Conservation (phyloP, 2,329 filamentous ascomycete species). For the Microdochium trichocladiopsis region DNA sequence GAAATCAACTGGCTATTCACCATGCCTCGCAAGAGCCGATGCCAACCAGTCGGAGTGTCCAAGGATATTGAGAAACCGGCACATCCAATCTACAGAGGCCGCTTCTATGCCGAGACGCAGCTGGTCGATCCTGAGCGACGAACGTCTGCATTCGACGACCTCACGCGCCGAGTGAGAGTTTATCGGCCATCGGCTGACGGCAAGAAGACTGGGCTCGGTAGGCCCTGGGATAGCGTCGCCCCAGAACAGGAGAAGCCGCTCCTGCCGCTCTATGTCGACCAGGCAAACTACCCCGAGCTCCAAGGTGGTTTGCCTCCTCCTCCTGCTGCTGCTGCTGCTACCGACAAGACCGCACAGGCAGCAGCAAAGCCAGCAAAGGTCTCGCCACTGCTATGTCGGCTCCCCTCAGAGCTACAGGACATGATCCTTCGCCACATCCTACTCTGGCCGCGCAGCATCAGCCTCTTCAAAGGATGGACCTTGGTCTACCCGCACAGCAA, state of each 20-base stretch:
- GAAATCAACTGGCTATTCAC: too few relatives aligned
- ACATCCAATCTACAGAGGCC: neutral
- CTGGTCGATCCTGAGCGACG: neutral
- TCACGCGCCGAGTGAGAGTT: neutral
- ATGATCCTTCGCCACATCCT: constrained; percentile 23
- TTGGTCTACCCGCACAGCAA: constrained; percentile 14
- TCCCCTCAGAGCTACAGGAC: constrained; percentile 23
- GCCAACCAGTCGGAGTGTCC: neutral
- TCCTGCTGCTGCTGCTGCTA: too few relatives aligned
- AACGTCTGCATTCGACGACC: neutral
- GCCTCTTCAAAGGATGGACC: constrained; percentile 23
- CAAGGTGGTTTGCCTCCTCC: neutral
- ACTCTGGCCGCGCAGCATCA: constrained; percentile 18
- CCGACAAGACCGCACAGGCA: too few relatives aligned
- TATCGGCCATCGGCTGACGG: neutral
- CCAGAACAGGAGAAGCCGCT: neutral
- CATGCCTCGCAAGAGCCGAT: neutral
- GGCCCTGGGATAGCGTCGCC: neutral
- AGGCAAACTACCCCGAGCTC: neutral
- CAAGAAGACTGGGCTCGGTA: neutral
- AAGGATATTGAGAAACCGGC: neutral
- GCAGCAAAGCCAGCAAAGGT: too few relatives aligned
- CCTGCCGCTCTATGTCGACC: neutral
- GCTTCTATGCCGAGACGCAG: neutral
- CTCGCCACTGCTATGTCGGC: neutral